Base-by-base conservation (phyloP, 23 red algal genomes). In the Cyanidium caldarium region DNA sequence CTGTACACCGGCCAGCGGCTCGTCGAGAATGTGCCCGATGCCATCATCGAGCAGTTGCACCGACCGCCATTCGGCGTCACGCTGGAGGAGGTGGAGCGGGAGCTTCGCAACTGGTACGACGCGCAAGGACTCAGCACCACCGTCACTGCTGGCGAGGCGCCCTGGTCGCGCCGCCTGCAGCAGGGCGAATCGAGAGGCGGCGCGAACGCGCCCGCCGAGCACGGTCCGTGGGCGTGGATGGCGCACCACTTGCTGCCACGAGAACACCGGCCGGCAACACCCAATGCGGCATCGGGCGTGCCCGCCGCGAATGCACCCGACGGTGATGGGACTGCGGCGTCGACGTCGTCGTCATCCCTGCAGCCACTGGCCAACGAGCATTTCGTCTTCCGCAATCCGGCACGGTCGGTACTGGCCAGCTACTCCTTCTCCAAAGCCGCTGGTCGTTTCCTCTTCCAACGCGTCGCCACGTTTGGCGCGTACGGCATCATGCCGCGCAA, bases 401-500 rank as follows among this genome's bases (percentile, higher is more conserved):
- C 66, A 1, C 28, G 45, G 34, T 81, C 77, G 37, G 77, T 66
- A 3, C 77, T 81, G 25, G 77, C 77, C 66, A 72, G 13, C 10
- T 81, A 33, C 57, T 3, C 66, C 12, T 72, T 65, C 37, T 26
- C 45, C 66, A 3, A 57, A 28, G 16, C 16, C 15, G 23, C 35
- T 43, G 77, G 46, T 1, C 16, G 28, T 1, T 81, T 72, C 39
- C 2, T 41, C 0, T 81, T 57, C 7, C 42, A 71, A 2, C 66
- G 77, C 5, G 77, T 81, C 5, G 65, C 70, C 5, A 37, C 25
- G 66, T 31, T 44, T 35, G 36, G 13, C 1, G 77, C 66, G 45
- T 81, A 35, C 38, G 51, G 69, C n/a, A 81, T 81, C 37, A 37
- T n/a, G 28, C 77, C 77, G 21, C 77, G 77, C 40, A 81, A 81